phyloP scores from a whole-genome alignment of 1,284 basidiomycete species.

The Microbotryum silenes-acaulis region DNA sequence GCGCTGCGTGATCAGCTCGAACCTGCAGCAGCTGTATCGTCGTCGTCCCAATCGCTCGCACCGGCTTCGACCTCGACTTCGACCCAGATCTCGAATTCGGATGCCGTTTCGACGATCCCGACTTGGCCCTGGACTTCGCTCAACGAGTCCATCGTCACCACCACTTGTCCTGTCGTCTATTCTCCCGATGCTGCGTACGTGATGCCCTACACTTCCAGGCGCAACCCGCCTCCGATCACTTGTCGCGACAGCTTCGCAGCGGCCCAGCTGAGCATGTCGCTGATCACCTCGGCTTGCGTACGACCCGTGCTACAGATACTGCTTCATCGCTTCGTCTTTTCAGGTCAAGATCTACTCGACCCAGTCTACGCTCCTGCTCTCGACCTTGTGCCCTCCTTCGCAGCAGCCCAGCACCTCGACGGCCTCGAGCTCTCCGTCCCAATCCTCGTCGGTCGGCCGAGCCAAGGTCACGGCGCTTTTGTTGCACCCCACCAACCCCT shows the following conservation, averaged over 20 bases:
- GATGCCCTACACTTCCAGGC: background rate
- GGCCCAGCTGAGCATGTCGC: background rate
- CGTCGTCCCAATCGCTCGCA: background rate
- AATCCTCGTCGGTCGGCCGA: constrained; percentile 47
- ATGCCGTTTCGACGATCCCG: background rate
- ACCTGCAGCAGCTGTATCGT: constrained; percentile 6
- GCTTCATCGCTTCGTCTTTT: constrained; percentile 69
- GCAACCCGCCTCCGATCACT: too few species aligned
- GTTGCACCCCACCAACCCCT: constrained; percentile 75
- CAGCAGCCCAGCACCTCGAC: constrained; percentile 44
- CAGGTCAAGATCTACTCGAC: constrained; percentile 75
- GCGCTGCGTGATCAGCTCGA: background rate
- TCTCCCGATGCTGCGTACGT: constrained; percentile 17
- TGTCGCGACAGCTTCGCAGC: background rate
- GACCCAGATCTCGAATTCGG: background rate
- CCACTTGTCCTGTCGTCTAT: constrained; percentile 21
- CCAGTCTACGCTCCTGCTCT: constrained; percentile 65
- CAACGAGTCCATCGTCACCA: constrained; percentile 1
- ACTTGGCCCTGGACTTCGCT: constrained; percentile 10
- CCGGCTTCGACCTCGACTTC: background rate
- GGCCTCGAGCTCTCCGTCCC: constrained; percentile 36
- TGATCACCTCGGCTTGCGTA: background rate
- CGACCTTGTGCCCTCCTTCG: constrained; percentile 53
- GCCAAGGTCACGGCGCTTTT: constrained; percentile 58
- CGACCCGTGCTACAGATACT: constrained; percentile 54